Evolutionary conservation across 371 early-diverging fungal species (phyloP).

Genomic region (Blyttiomyces sp.): DNA sequence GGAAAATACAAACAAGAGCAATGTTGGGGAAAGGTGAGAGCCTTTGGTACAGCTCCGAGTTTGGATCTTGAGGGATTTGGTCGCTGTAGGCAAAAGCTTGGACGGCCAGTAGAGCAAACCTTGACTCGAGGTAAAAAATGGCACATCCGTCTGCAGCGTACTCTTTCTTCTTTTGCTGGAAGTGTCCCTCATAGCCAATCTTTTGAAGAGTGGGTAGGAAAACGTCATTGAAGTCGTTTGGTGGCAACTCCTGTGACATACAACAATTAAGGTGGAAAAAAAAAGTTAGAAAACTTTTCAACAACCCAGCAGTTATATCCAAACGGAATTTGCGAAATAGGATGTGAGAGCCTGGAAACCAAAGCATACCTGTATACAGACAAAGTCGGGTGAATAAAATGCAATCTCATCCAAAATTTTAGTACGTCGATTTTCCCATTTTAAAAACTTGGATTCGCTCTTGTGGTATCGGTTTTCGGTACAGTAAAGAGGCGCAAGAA

Average conservation of each 20-base stretch:
- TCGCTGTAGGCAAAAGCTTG: slow-evolving; percentile 69
- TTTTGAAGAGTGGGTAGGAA: slow-evolving; percentile 85
- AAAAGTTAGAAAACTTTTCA: neutral
- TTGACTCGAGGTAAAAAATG: slow-evolving; percentile 68
- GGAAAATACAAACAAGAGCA: slow-evolving; percentile 85
- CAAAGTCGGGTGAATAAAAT: slow-evolving; percentile 25
- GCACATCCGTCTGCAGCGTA: slow-evolving; percentile 93
- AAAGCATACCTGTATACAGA: slow-evolving; percentile 33
- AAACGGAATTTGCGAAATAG: no score
- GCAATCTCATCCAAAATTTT: slow-evolving; percentile 31
- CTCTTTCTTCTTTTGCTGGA: slow-evolving; percentile 57
- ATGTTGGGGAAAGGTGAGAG: slow-evolving; percentile 65
- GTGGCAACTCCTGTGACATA: slow-evolving; percentile 71
- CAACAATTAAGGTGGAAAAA: neutral
- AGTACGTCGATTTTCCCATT: slow-evolving; percentile 27
- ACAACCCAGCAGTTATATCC: no score
- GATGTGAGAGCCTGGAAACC: no score
- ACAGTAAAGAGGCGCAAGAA: slow-evolving; percentile 37
- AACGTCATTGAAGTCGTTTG: slow-evolving; percentile 70
- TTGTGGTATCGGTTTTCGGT: slow-evolving; percentile 23
- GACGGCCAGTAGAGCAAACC: slow-evolving; percentile 20
- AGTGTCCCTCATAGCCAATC: slow-evolving; percentile 79
- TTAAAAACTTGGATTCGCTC: slow-evolving; percentile 5
- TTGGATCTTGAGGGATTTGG: slow-evolving; percentile 33
- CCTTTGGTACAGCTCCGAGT: slow-evolving; percentile 21